Conservation (phyloP, 2,329 filamentous ascomycete genomes). For the Seiridium cupressi region DNA sequence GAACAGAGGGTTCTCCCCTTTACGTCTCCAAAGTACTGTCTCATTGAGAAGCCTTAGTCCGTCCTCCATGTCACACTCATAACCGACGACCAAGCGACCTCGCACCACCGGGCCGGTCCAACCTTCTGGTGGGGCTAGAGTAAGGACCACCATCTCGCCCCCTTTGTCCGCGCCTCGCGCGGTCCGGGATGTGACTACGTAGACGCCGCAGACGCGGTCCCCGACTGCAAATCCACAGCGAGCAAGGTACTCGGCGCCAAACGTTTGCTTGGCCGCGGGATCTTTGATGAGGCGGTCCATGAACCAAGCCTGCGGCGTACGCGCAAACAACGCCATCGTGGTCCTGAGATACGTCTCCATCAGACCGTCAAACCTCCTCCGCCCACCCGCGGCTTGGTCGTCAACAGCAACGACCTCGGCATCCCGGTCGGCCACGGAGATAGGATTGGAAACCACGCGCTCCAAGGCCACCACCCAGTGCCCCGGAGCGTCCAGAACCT, state of each 20-base stretch:
- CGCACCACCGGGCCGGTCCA: slow-evolving; percentile 18
- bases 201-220: slow-evolving; percentile 24
- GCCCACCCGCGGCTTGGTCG: no score
- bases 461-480: slow-evolving; percentile 17
- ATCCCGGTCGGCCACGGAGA: not conserved
- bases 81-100: slow-evolving; percentile 17
- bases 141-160: slow-evolving; percentile 14
- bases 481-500: slow-evolving; percentile 3
- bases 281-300: slow-evolving; percentile 16
- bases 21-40: slow-evolving; percentile 35
- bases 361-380: not conserved
- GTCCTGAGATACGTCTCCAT: slow-evolving; percentile 18
- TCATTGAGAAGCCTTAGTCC: slow-evolving; percentile 35
- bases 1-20: slow-evolving; percentile 14
- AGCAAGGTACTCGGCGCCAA: slow-evolving; percentile 13
- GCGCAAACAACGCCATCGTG: slow-evolving; percentile 19
- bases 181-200: slow-evolving; percentile 14
- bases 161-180: no score
- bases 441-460: slow-evolving; percentile 14
- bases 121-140: slow-evolving; percentile 17
- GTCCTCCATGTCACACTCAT: slow-evolving; percentile 36
- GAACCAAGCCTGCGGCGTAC: slow-evolving; percentile 20
- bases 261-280: slow-evolving; percentile 9
- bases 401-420: not conserved
- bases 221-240: slow-evolving; percentile 15